phyloP scores from a whole-genome alignment of 352 stramenopile species.

The Thraustochytrium sp. region DNA sequence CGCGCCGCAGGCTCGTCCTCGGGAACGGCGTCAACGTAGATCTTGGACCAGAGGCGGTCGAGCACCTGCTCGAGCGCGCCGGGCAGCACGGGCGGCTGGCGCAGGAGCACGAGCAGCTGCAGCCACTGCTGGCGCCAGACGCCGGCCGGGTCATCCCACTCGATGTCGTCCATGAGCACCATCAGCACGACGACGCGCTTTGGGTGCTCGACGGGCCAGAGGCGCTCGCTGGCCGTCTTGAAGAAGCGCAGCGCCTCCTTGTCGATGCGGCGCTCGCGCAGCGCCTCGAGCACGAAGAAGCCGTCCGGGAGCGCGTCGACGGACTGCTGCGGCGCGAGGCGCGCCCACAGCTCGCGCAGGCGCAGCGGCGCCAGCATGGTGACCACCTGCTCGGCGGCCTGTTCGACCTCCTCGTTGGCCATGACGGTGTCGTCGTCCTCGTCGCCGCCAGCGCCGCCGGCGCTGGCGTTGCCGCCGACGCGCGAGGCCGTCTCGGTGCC shows the following conservation, averaged over 20 bases:
- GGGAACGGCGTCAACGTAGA: too few relatives aligned
- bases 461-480: not conserved
- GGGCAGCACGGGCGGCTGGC: not conserved
- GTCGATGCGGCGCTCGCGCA: not conserved
- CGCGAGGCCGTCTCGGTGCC: not conserved
- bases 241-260: not conserved
- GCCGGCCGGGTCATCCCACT: not conserved
- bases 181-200: not conserved
- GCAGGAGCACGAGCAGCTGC: not conserved
- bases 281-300: not conserved
- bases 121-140: not conserved
- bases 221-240: not conserved
- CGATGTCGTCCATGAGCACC: constrained; percentile 5
- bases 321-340: not conserved
- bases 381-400: not conserved
- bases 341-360: not conserved
- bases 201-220: not conserved
- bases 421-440: not conserved
- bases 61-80: not conserved
- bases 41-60: not conserved
- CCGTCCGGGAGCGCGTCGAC: not conserved
- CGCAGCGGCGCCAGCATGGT: not conserved
- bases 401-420: not conserved
- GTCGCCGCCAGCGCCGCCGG: not conserved
- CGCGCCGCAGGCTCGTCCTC: not conserved